Evolutionary conservation across 495 filamentous ascomycete genomes (phyloP).

Genomic region (Beverwykella pulmonaria): DNA sequence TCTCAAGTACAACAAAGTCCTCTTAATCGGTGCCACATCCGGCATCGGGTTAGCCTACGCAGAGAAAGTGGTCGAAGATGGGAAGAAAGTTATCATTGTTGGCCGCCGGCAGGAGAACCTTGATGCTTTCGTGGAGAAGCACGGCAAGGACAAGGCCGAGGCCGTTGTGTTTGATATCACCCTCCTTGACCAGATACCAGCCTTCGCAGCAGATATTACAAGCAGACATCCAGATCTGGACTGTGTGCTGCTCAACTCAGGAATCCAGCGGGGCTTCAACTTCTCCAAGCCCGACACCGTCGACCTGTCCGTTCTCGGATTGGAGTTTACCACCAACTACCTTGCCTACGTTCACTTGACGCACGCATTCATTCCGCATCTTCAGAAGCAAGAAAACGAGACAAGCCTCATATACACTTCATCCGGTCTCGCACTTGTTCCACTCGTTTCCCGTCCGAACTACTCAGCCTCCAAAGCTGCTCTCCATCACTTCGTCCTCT

Average conservation of each 20-base stretch:
- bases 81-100: conserved; percentile 61
- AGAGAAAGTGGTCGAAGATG: conserved; percentile 62
- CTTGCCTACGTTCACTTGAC: conserved; percentile 62
- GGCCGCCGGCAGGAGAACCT: conserved; percentile 69
- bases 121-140: conserved; percentile 60
- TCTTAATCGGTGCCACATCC: conserved; percentile 71
- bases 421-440: conserved; percentile 59
- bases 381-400: conserved; percentile 53
- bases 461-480: conserved; percentile 66
- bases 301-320: conserved; percentile 55
- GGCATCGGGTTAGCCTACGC: conserved; percentile 72
- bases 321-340: conserved; percentile 71
- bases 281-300: conserved; percentile 62
- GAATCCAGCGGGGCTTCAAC: conserved; percentile 61
- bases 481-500: conserved; percentile 58
- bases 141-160: conserved; percentile 59
- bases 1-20: conserved; percentile 68
- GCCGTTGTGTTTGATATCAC: conserved; percentile 65
- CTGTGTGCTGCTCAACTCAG: conserved; percentile 60
- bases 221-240: conserved; percentile 60
- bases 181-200: conserved; percentile 59
- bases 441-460: conserved; percentile 53
- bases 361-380: conserved; percentile 65
- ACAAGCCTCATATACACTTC: conserved; percentile 55
- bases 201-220: conserved; percentile 59